Evolutionary conservation across 1,139 yeast species (phyloP).

Genomic region (Pneumocystis sp.): DNA sequence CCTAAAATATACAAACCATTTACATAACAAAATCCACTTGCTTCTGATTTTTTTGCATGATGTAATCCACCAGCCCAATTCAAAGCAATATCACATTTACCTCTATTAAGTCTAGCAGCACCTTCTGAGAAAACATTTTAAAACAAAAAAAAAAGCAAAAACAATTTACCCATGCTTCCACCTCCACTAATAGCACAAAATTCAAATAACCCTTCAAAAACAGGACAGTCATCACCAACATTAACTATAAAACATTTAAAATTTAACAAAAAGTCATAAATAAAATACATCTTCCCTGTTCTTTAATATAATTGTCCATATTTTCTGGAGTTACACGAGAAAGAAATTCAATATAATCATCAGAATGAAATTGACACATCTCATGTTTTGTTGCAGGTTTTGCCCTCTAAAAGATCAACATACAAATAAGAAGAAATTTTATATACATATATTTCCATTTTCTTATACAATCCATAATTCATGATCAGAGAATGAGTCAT

Average conservation of each 20-base stretch:
- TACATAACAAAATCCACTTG: slow-evolving; percentile 89
- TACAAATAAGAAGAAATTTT: neutral
- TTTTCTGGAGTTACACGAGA: slow-evolving; percentile 92
- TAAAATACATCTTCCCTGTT: slow-evolving; percentile 51
- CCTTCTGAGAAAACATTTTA: slow-evolving; percentile 39
- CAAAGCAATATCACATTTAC: slow-evolving; percentile 88
- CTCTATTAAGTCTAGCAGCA: slow-evolving; percentile 80
- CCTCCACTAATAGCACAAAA: slow-evolving; percentile 92
- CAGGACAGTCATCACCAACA: slow-evolving; percentile 96
- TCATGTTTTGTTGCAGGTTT: slow-evolving; percentile 97
- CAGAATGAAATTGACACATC: slow-evolving; percentile 97
- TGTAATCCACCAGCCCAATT: slow-evolving; percentile 88
- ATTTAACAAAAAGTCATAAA: neutral
- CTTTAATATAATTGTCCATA: slow-evolving; percentile 77
- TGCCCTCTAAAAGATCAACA: slow-evolving; percentile 35
- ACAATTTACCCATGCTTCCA: slow-evolving; percentile 49
- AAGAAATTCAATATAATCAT: slow-evolving; percentile 86
- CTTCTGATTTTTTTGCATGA: slow-evolving; percentile 91
- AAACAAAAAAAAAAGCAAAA: neutral
- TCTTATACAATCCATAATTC: slow-evolving; percentile 92
- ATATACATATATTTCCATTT: slow-evolving; percentile 76
- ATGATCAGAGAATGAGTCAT: slow-evolving; percentile 94
- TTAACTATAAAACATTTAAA: slow-evolving; percentile 31
- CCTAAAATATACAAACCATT: slow-evolving; percentile 34
- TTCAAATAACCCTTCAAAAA: slow-evolving; percentile 89